Base-by-base conservation (phyloP, 2,329 filamentous ascomycete species). In the Stemphylium vesicarium region DNA sequence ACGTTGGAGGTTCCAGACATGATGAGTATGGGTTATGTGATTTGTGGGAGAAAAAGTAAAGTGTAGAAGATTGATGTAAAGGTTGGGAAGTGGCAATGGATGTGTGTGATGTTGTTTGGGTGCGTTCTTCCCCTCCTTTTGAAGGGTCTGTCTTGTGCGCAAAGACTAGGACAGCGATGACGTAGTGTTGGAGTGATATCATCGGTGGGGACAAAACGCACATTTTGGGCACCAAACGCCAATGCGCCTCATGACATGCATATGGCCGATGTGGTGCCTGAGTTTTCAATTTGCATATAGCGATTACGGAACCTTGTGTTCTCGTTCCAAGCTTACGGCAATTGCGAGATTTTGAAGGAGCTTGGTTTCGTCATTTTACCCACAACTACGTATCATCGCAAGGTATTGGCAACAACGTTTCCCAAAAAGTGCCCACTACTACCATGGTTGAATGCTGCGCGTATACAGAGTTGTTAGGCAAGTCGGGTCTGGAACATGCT, bases 1-100 rank as follows among this genome's bases (percentile, higher is more conserved):
- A 94, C 89, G 71, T 81, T 88, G 53, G 88, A 90, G 51, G 75
- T 78, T 67, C 79, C 78, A 66, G 78, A 80, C 80, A 84, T 82
- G 64, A 50, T 81, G 64, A 53, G 16, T 43, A 22, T 41, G 47
- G 47, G 46, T 13, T 32, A 18, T 43, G 49, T 50, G 22, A 20
- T 51, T 18, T 31, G 40, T 50, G 43, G 13, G 35, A 16, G 11
- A 18, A 35, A n/a, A 20, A 4, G 8, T 35, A 12, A 5, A 7
- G n/a, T 42, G 22, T 4, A 29, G 11, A 32, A 36, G 36, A 36
- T 36, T 31, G n/a, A 22, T 45, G 15, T 15, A 36, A 31, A 37
- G 15, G 12, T 29, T 18, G 40, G 41, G 18, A 48, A 20, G 11
- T 49, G 37, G 32, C 26, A 43, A 49, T 50, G 29, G 39, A 33